Percentiles rank a stretch among this genome's conserved stretches.
Evolutionary conservation across 1,139 yeast species (phyloP).

Genomic region (Cylindricascospora bacillispora): DNA sequence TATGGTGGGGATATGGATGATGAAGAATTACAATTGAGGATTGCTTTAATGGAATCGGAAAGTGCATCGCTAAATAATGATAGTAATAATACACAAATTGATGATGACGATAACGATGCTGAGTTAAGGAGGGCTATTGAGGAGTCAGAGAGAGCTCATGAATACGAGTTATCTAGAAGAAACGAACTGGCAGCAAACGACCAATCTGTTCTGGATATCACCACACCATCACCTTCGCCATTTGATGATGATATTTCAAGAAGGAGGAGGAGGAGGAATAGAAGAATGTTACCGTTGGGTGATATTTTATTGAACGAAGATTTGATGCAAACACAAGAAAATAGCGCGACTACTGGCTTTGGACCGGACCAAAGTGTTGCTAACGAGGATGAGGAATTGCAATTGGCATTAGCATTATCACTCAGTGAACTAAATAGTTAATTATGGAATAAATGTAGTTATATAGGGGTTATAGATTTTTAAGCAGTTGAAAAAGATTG

Average conservation of each 20-base stretch:
- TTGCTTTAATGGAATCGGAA: conserved; percentile 31
- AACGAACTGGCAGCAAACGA: conserved; percentile 18
- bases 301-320: neutral
- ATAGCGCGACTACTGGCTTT: conserved; percentile 1
- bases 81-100: conserved; percentile 5
- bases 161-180: conserved; percentile 23
- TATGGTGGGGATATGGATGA: conserved; percentile 28
- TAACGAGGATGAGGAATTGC: conserved; percentile 20
- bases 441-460: neutral
- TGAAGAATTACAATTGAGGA: conserved; percentile 32
- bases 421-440: conserved; percentile 19
- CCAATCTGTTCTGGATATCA: conserved; percentile 26
- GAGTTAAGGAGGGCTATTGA: conserved; percentile 15
- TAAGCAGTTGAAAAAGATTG: too few relatives aligned
- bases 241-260: conserved; percentile 5
- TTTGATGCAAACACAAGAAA: neutral
- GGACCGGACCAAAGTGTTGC: too few relatives aligned
- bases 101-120: conserved; percentile 11
- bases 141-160: conserved; percentile 33
- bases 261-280: conserved; percentile 3
- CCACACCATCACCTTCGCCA: conserved; percentile 16
- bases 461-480: too few relatives aligned
- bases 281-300: conserved; percentile 3
- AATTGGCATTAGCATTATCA: conserved; percentile 24
- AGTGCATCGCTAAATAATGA: conserved; percentile 7